Evolutionary conservation across 805 yeast species (phyloP), one percentile per base, ranked within the genome.

Genomic region (Wickerhamiella hasegawae): DNA sequence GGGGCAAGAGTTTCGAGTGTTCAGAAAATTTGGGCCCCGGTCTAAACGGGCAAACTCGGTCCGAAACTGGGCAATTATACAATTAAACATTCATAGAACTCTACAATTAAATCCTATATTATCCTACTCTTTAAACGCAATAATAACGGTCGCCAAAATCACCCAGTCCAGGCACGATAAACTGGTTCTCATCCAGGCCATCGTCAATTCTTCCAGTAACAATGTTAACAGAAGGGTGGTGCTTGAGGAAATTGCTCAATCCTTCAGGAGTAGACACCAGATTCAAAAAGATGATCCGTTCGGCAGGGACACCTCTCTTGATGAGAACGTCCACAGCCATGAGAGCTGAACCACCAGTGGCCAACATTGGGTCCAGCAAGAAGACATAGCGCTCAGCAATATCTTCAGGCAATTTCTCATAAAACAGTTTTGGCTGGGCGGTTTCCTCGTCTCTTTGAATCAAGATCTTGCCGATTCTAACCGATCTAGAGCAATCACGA

Each of bases 401-500:
- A 51, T 90, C 98, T 43, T 75, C 82, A 15, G 99, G 99, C 43
- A 90, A 68, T 56, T 90, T 90, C 48, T 81, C 95, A 57, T 85
- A 90, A 60, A 78, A 90, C 37, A 90, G 63, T 55, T 83, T 81
- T 29, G 98, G 96, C 47, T 69, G 58, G 2, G 96, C 94, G 18
- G 97, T 90, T 60, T 90, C 98, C 60, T 90, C 99, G 53, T 90
- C 96, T 59, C 99, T 72, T 63, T 90, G 99, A 48, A 90, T 90
- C 53, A 90, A 66, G 47, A 90, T 87, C 65, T 90, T 90, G 36
- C 99, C 99, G 41, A 90, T 80, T 53, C 97, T 69, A 26, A 90
- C 98, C 9, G 93, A 78, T 45, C 98, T 71, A 57, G 97, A 84
- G 59, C 98, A 87, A 56, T 87, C 97, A 57, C 99, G 73, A 44